These are phyloP conservation scores for Ceratobasidium sp. DNA, from an alignment of 1,284 basidiomycete species.

Conservation along the genomic window DNA sequence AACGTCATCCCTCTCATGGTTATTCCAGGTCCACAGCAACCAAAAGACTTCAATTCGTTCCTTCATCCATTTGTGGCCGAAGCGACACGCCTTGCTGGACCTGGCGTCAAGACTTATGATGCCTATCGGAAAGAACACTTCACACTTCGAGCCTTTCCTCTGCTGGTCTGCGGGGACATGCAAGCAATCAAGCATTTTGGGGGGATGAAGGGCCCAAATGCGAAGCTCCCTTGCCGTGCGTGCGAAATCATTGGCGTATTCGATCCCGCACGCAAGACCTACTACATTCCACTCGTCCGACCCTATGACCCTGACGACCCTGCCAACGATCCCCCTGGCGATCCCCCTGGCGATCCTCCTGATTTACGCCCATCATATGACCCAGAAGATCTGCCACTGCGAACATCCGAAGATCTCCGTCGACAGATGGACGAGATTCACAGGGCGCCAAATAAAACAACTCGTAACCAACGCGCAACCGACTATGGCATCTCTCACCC, in stretches of 20 bases:
- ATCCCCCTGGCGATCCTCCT: not conserved
- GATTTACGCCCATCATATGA: slow-evolving; percentile 43
- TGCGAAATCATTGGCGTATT: slow-evolving; percentile 56
- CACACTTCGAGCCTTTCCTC: no score
- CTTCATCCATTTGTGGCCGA: slow-evolving; percentile 60
- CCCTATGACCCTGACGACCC: slow-evolving; percentile 45
- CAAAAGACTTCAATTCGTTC: slow-evolving; percentile 61
- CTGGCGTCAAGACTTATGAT: no score
- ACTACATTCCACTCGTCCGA: slow-evolving; percentile 55
- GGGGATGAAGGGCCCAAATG: no score
- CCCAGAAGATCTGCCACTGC: slow-evolving; percentile 50
- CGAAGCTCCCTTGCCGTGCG: slow-evolving; percentile 55
- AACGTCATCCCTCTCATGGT: slow-evolving; percentile 60
- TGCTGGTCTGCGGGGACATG: no score
- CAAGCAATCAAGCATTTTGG: no score
- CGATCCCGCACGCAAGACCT: slow-evolving; percentile 47
- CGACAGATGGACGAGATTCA: slow-evolving; percentile 1
- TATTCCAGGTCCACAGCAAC: slow-evolving; percentile 63
- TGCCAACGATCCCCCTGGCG: no score
- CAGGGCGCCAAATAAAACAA: not conserved
- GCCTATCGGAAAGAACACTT: no score
- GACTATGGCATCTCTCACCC: not conserved
- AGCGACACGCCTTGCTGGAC: slow-evolving; percentile 57
- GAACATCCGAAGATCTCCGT: slow-evolving; percentile 40
- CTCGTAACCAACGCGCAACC: slow-evolving; percentile 29